Conservation (phyloP, 192 early-diverging fungal genomes). For the Geranomyces michiganensis region DNA sequence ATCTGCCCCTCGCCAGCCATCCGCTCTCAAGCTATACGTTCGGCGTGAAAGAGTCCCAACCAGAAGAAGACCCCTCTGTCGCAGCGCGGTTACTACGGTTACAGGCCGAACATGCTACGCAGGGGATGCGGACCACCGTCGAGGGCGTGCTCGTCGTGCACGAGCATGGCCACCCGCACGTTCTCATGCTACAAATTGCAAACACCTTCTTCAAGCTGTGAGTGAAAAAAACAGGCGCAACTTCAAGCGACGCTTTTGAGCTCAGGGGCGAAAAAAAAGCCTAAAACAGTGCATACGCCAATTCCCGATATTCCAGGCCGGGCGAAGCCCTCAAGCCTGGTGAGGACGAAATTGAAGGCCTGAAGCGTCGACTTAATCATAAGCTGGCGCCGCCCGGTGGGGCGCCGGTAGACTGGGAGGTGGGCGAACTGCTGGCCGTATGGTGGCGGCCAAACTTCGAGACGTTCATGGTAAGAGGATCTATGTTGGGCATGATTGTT, state of each 20-base stretch:
- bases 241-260: background rate
- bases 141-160: constrained; percentile 77
- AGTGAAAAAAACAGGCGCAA: constrained; percentile 12
- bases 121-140: constrained; percentile 71
- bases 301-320: constrained; percentile 50
- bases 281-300: no score
- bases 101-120: constrained; percentile 63
- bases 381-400: constrained; percentile 56
- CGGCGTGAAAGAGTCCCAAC: constrained; percentile 73
- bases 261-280: no score
- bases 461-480: constrained; percentile 65
- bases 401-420: constrained; percentile 61
- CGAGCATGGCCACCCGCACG: constrained; percentile 79
- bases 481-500: constrained; percentile 1
- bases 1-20: constrained; percentile 25
- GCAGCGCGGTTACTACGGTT: constrained; percentile 64
- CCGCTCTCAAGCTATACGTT: constrained; percentile 66
- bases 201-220: constrained; percentile 77
- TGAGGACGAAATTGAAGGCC: constrained; percentile 72
- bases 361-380: constrained; percentile 62
- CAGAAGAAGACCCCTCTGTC: constrained; percentile 63
- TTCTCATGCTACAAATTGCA: constrained; percentile 75
- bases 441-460: constrained; percentile 84
- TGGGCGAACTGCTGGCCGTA: constrained; percentile 70
- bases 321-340: constrained; percentile 73